Conservation (phyloP, 176 grass and related monocot species). For the Musa troglodytarum region DNA sequence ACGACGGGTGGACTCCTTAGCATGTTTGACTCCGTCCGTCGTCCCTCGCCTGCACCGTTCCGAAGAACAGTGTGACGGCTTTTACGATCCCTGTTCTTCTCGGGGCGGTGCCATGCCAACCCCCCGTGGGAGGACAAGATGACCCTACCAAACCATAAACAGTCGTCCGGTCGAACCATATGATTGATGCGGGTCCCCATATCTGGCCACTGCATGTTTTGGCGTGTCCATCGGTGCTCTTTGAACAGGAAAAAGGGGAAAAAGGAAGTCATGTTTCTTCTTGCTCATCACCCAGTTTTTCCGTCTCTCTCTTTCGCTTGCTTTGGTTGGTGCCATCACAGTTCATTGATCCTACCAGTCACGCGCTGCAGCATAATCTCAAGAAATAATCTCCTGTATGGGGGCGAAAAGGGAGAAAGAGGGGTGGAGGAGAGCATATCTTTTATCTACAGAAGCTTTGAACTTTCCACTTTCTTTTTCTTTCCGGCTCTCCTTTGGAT, state of each 20-base stretch:
- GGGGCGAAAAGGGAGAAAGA: too few relatives aligned
- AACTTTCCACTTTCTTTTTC: background rate
- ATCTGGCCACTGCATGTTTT: background rate
- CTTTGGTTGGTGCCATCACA: background rate
- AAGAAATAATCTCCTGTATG: background rate
- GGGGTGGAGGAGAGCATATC: background rate
- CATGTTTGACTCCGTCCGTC: background rate
- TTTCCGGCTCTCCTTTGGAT: background rate
- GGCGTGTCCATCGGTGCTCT: background rate
- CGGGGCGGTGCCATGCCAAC: background rate
- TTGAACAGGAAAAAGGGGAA: background rate
- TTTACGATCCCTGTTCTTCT: slow-evolving; percentile 8
- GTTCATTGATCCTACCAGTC: too few relatives aligned
- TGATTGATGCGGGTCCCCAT: background rate
- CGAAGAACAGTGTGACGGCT: slow-evolving; percentile 4
- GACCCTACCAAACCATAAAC: background rate
- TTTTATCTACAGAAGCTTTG: background rate
- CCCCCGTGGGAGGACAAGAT: background rate
- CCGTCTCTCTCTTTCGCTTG: background rate
- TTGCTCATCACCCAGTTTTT: background rate
- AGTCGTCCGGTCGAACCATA: background rate
- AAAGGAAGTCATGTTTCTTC: background rate
- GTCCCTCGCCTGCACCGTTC: background rate
- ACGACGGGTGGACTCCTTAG: too few relatives aligned
- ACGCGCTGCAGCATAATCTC: background rate